Percentiles rank a stretch among this genome's conserved stretches.
phyloP scores from a whole-genome alignment of 2,329 filamentous ascomycete species.

The Grosmannia huntii region DNA sequence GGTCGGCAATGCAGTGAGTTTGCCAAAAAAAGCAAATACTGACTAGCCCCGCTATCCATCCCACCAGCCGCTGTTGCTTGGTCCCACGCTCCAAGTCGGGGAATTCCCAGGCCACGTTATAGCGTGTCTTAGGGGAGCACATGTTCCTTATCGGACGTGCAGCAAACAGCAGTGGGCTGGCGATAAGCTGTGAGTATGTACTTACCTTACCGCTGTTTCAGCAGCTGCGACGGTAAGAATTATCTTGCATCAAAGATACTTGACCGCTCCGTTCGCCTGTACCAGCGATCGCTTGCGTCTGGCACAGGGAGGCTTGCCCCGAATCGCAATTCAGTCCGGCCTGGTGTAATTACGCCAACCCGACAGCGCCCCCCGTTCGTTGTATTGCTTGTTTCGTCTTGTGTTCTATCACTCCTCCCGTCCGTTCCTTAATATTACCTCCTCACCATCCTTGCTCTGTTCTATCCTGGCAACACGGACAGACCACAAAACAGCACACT shows the following conservation, averaged over 20 bases:
- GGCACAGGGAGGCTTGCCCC: not conserved
- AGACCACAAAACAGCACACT: not conserved
- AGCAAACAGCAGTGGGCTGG: not conserved
- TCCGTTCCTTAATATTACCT: slow-evolving; percentile 7
- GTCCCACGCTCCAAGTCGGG: not conserved
- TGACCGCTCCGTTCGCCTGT: not conserved
- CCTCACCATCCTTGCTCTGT: slow-evolving; percentile 1
- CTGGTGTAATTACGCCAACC: not conserved
- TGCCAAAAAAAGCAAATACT: not conserved
- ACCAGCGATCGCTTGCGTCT: not conserved
- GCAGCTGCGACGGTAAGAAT: slow-evolving; percentile 5
- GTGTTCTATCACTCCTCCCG: slow-evolving; percentile 6
- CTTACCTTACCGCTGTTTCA: not conserved
- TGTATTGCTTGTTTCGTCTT: not conserved
- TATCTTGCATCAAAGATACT: not conserved
- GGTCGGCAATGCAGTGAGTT: not conserved
- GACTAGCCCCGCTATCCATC: not conserved
- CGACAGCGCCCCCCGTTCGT: not conserved
- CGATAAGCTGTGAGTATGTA: not conserved
- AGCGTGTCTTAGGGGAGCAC: not conserved
- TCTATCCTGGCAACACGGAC: slow-evolving; percentile 4
- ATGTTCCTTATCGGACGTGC: not conserved
- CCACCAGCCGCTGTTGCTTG: not conserved
- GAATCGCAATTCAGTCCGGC: not conserved
- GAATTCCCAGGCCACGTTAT: not conserved